Evolutionary conservation across 75 land plant genomes (phyloP).

Genomic region (Cupressus sempervirens): DNA sequence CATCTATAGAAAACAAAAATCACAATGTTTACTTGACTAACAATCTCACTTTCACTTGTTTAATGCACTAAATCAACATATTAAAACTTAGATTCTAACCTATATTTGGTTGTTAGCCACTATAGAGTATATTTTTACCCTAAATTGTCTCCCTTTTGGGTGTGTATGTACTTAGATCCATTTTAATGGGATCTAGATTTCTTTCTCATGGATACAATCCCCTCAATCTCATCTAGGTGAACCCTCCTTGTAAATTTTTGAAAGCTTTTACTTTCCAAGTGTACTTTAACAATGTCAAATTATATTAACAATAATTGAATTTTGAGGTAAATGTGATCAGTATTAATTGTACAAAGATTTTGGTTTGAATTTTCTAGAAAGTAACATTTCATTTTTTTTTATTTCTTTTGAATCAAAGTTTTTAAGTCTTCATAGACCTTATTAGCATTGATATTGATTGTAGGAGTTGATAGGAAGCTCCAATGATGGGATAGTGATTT

Average conservation of each 20-base stretch:
- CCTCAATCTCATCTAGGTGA: too few relatives aligned
- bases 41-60: too few relatives aligned
- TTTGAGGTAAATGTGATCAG: neutral
- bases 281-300: neutral
- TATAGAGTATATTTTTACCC: too few relatives aligned
- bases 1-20: too few relatives aligned
- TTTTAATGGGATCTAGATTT: neutral
- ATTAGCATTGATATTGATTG: neutral
- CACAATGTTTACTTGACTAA: too few relatives aligned
- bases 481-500: neutral
- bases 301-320: neutral
- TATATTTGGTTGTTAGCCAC: too few relatives aligned
- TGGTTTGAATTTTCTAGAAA: neutral
- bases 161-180: neutral
- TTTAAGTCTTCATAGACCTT: neutral
- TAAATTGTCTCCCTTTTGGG: too few relatives aligned
- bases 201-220: too few relatives aligned
- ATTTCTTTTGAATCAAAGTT: neutral
- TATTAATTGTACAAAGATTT: neutral
- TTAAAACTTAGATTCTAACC: too few relatives aligned
- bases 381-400: neutral
- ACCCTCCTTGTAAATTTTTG: neutral
- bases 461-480: neutral
- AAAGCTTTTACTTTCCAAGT: neutral
- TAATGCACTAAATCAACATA: too few relatives aligned